A percentile compares a stretch with the other conserved stretches of the same genome.
These are phyloP conservation scores for Harringtonia aguacate DNA, from an alignment of 2,329 filamentous ascomycete species.

Conservation along the genomic window DNA sequence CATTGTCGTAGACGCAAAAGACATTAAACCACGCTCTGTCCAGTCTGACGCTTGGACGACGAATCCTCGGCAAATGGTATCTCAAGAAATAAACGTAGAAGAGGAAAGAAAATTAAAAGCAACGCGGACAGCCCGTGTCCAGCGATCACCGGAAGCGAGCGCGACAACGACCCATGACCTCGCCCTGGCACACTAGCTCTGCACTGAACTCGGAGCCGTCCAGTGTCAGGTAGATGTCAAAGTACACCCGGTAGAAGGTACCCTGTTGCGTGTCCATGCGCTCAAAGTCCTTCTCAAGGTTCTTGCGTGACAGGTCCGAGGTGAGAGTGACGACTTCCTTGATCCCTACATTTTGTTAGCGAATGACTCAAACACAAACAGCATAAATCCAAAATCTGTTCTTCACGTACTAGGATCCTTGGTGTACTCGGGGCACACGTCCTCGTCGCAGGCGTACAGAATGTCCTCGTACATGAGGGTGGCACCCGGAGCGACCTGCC, in stretches of 20 bases:
- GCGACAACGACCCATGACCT: slow-evolving; percentile 96
- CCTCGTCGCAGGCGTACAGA: slow-evolving; percentile 92
- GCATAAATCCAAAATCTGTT: background rate
- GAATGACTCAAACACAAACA: background rate
- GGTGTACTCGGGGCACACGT: slow-evolving; percentile 96
- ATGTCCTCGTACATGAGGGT: slow-evolving; percentile 99
- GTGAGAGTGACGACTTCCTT: slow-evolving; percentile 98
- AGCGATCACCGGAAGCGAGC: slow-evolving; percentile 62
- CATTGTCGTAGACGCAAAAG: background rate
- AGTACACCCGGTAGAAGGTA: slow-evolving; percentile 80
- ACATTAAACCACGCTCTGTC: background rate
- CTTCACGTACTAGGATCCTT: slow-evolving; percentile 97
- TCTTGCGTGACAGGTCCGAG: slow-evolving; percentile 93
- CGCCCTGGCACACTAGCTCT: slow-evolving; percentile 96
- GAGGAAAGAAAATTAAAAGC: background rate
- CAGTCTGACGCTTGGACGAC: background rate
- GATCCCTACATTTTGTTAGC: slow-evolving; percentile 55
- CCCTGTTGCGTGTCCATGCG: slow-evolving; percentile 98
- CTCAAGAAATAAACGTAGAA: background rate
- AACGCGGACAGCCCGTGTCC: background rate
- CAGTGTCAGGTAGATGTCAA: slow-evolving; percentile 79
- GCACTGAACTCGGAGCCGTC: slow-evolving; percentile 98
- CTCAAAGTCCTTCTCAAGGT: slow-evolving; percentile 98
- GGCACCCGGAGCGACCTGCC: slow-evolving; percentile 91
- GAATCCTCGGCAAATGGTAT: slow-evolving; percentile 2